Evolutionary conservation across 116 monocot genomes (phyloP), one percentile per base, ranked within the genome.

Genomic region (Cymodocea nodosa): DNA sequence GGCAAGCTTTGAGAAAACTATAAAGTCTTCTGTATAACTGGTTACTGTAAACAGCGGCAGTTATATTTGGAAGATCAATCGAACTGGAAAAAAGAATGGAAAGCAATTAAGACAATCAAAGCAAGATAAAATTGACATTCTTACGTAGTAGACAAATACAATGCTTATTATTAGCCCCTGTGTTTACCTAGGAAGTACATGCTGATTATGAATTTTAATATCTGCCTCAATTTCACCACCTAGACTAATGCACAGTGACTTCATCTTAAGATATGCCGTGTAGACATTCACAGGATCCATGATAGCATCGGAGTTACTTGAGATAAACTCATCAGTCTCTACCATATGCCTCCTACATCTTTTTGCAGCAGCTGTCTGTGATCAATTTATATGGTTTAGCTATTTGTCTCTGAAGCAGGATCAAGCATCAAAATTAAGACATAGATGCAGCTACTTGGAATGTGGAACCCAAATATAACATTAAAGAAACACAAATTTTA

Each of bases 251-350:
- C 97, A 97, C 13, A 97, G 61, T 36, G 73, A 73, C 62, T 82
- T 97, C 97, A 97, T 91, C 75, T 88, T 97, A 13, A 76, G 70
- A 79, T 97, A 97, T 74, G 97, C 87, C 17, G 88, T 82, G 25
- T 80, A 81, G 44, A 91, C 82, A 5, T 78, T 80, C 50, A 89
- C 74, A 23, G 85, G 78, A 48, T 97, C 97, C 22, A 78, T 80
- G 15, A 77, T 24, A 59, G 86, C 71, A 61, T 97, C 97, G 40
- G 30, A 69, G 56, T 84, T 94, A 70, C 66, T 74, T 58, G 81
- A 79, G 74, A 85, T 75, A 56, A 87, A 94, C 60, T 94, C 94
- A 67, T 94, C 94, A 6, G 90, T 77, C 53, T 94, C 94, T 20
- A 87, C 22, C 87, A 94, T 85, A 73, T 87, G 83, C 65, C 82